Evolutionary conservation across 306 rosid species (phyloP), one percentile per base, ranked within the genome.

Genomic region (Quercus bicolor): DNA sequence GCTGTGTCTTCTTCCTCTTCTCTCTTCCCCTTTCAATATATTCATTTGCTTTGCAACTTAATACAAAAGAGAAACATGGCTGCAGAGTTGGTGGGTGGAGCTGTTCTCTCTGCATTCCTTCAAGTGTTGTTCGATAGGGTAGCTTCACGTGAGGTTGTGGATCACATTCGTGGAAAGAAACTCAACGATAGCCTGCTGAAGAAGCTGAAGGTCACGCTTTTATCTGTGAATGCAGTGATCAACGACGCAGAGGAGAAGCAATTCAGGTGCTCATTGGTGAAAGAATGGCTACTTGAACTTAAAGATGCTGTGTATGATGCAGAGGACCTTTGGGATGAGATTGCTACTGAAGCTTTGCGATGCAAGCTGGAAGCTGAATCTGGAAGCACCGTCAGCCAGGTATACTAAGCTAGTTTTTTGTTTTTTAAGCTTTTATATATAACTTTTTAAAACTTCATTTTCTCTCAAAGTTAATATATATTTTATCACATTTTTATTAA

Each of bases 161-260:
- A 77, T 77, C 85, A 68, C 74, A 77, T 88, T 12, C 68, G 60
- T 3, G 57, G 28, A 77, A 72, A 68, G 56, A 79, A 77, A 5
- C 77, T 69, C 60, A 56, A 52, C 14, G 79, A 69, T 2, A 68
- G 72, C 83, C 74, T 85, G 75, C 86, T 83, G 37, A 81, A 66
- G 53, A 81, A 70, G 82, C 40, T 85, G 81, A 81, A 83, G 81
- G 70, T 85, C 40, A 64, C 75, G 12, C 60, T 88, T 78, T 19
- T 81, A 56, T 85, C 88, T 0, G 78, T 82, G 10, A 76, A 88
- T 71, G 74, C 53, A 6, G 86, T 83, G 59, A 78, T 85, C 31
- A 56, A 71, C 60, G 89, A 85, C 45, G 91, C 91, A 0, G 89
- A 88, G 72, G 83, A 74, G 61, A 88, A 83, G 64, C 87, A 88